phyloP scores from a whole-genome alignment of 2,329 filamentous ascomycete genomes.

The Emydomyces testavorans region DNA sequence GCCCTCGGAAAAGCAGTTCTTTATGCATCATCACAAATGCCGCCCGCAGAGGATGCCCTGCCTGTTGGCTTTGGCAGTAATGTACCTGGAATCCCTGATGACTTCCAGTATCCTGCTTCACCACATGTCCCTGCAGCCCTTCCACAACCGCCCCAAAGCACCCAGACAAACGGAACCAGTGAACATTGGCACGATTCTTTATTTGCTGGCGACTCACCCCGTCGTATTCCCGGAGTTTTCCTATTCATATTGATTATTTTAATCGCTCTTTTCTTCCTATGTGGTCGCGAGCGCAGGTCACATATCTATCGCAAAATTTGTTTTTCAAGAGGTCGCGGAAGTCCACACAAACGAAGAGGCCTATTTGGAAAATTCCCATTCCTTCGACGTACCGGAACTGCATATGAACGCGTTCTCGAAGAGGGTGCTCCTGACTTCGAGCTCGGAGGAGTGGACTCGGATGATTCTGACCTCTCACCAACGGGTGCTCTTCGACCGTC shows the following conservation, averaged over 20 bases:
- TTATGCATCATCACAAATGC: constrained; percentile 81
- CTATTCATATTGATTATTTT: constrained; percentile 65
- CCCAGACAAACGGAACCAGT: constrained; percentile 23
- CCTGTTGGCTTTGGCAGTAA: constrained; percentile 94
- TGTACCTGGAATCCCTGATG: constrained; percentile 50
- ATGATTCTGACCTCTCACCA: constrained; percentile 51
- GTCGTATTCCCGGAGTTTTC: constrained; percentile 60
- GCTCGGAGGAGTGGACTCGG: constrained; percentile 53
- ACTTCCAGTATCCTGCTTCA: constrained; percentile 66
- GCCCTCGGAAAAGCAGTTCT: constrained; percentile 93
- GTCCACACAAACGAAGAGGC: constrained; percentile 30
- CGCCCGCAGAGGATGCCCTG: constrained; percentile 49
- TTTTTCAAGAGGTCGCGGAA: constrained; percentile 26
- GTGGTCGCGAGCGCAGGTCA: constrained; percentile 64
- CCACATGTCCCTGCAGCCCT: constrained; percentile 27
- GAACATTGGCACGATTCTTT: constrained; percentile 53
- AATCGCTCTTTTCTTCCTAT: constrained; percentile 59
- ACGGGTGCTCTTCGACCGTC: constrained; percentile 45
- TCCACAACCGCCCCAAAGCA: constrained; percentile 15
- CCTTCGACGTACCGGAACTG: constrained; percentile 28
- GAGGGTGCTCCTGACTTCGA: constrained; percentile 69
- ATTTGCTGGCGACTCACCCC: constrained; percentile 54
- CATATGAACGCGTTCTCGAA: constrained; percentile 78
- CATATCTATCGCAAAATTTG: constrained; percentile 47
- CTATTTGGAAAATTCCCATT: constrained; percentile 47